Evolutionary conservation across 192 early-diverging fungal species (phyloP), one percentile per base, ranked within the genome.

Genomic region (Dispira simplex): DNA sequence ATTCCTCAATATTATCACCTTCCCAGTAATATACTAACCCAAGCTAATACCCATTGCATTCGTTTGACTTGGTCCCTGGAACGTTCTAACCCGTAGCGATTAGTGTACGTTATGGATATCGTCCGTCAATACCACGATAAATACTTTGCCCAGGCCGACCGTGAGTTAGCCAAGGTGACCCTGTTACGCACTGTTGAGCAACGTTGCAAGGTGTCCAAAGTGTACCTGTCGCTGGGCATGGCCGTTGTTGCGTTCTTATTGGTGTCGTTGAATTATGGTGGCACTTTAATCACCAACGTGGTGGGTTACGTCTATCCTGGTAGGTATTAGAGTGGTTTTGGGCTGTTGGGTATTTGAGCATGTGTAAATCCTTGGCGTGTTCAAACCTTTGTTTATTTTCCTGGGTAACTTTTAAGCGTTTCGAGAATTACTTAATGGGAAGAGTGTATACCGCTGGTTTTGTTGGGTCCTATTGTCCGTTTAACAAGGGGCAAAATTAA

Each of bases 261-360:
- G 67, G 86, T 95, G 66, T 90, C 96, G 71, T 88, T 98, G 73
- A 95, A 98, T 74, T 71, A 97, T 60, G 84, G 78, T 16, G 83
- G 84, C 47, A 72, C 79, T 45, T 77, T 96, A 46, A 72, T 96
- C 46, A 88, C 88, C 60, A 89, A 90, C 74, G 68, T 90, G 65
- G 70, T 92, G 20, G 93, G 92, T 9, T 96, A 91, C 76, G 74
- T 92, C 28, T 98, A 95, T 75, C 93, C 94, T 59, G 76, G 81
- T 85, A 76, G 52, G 68, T 66, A 49, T 26, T 44, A 27, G 54
- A 9, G 9, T 51, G 1, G 48, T 23, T 51, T 16, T 51, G 4
- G 4, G 48, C 9, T 1, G 18, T 23, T 16, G 48, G 48, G 4
- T 51, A 51, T 51, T 51, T 23, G 9, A 20, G 48, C 16, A 16